Percentiles rank a stretch among this genome's conserved stretches.
phyloP scores from a whole-genome alignment of 306 rosid genomes.

The Sindora glabra region DNA sequence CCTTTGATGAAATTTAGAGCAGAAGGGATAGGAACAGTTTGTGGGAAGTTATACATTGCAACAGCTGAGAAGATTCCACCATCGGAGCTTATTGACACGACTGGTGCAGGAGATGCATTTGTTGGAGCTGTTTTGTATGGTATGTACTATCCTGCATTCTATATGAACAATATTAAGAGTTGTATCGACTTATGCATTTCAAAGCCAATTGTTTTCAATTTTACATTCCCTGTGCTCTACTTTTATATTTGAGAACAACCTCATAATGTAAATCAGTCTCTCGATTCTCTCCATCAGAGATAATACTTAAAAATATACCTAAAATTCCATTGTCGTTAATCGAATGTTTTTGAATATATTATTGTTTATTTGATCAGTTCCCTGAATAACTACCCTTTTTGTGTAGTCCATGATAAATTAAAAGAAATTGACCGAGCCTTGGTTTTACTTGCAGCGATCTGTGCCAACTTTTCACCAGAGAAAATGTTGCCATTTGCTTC shows the following conservation, averaged over 20 bases:
- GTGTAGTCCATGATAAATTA: background rate
- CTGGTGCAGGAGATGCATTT: conserved; percentile 98
- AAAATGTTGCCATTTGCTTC: conserved; percentile 85
- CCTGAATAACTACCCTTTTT: background rate
- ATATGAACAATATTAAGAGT: too few species aligned
- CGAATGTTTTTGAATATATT: too few species aligned
- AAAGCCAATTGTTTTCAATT: too few species aligned
- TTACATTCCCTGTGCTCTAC: too few species aligned
- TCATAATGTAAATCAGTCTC: background rate
- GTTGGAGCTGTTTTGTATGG: conserved; percentile 87
- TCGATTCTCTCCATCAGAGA: background rate
- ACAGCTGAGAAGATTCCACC: conserved; percentile 79
- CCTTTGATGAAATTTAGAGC: conserved; percentile 58
- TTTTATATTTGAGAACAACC: background rate
- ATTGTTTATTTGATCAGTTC: background rate
- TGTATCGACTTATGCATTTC: too few species aligned
- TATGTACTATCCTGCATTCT: conserved; percentile 14
- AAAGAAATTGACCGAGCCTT: background rate
- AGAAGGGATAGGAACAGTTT: conserved; percentile 60
- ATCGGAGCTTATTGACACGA: conserved; percentile 70
- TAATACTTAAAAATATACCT: background rate
- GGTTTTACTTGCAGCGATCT: conserved; percentile 55
- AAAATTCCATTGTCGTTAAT: background rate
- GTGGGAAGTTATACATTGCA: conserved; percentile 69
- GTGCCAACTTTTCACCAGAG: conserved; percentile 64